Percentiles rank a stretch among this genome's conserved stretches.
Evolutionary conservation across 441 rosid species (phyloP).

Genomic region (Theobroma grandiflorum): DNA sequence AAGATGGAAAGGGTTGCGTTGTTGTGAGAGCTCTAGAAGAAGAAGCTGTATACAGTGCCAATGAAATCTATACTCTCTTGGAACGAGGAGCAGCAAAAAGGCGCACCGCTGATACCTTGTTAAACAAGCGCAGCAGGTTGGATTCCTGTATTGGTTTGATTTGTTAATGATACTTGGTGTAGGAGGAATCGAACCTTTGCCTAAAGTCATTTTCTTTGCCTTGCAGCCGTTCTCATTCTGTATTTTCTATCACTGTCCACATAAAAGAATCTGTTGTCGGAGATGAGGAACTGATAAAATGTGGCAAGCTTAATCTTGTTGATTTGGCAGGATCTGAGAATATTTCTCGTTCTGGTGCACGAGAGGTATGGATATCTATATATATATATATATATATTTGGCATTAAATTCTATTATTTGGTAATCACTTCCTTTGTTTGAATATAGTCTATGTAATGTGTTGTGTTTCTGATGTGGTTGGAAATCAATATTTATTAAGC

Average conservation of each 20-base stretch:
- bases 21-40: constrained; percentile 93
- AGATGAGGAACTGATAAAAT: constrained; percentile 88
- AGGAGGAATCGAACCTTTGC: neutral
- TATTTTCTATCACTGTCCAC: constrained; percentile 82
- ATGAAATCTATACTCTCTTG: constrained; percentile 79
- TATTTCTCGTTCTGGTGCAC: constrained; percentile 85
- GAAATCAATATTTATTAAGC: neutral
- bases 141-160: constrained; percentile 7
- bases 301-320: constrained; percentile 97
- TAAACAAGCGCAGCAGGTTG: constrained; percentile 90
- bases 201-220: constrained; percentile 20
- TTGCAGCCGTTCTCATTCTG: constrained; percentile 91
- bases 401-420: neutral
- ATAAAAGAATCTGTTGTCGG: constrained; percentile 85
- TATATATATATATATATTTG: neutral
- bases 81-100: constrained; percentile 88
- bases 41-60: constrained; percentile 88
- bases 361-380: constrained; percentile 56
- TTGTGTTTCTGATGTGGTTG: neutral
- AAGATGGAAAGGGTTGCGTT: constrained; percentile 94
- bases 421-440: neutral
- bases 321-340: constrained; percentile 99
- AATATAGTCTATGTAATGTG: neutral
- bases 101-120: constrained; percentile 87
- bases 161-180: constrained; percentile 1